phyloP scores from a whole-genome alignment of 257 asterid species.

The Solanum megistacrolobum region DNA sequence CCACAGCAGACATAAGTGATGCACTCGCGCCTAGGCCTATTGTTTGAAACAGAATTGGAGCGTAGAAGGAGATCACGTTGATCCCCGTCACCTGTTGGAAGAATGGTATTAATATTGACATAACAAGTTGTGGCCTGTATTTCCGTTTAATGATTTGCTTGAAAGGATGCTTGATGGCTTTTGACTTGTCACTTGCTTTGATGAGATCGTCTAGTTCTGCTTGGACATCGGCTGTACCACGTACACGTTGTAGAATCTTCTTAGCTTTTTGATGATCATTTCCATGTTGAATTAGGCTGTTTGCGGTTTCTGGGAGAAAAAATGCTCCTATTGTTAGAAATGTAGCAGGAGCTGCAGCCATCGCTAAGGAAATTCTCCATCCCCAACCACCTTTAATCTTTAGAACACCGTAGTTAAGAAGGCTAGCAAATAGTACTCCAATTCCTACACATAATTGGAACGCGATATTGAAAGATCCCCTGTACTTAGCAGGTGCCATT shows the following conservation, averaged over 20 bases:
- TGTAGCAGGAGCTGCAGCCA: slow-evolving; percentile 27
- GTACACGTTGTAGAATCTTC: slow-evolving; percentile 18
- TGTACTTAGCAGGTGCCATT: slow-evolving; percentile 41
- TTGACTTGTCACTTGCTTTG: slow-evolving; percentile 26
- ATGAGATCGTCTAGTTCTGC: slow-evolving; percentile 43
- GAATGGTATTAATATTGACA: slow-evolving; percentile 50
- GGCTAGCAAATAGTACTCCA: slow-evolving; percentile 35
- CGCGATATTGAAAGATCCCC: slow-evolving; percentile 49
- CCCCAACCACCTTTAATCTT: slow-evolving; percentile 59
- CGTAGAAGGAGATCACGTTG: slow-evolving; percentile 49
- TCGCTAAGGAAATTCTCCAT: slow-evolving; percentile 45
- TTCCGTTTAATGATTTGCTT: slow-evolving; percentile 11
- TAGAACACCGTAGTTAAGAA: slow-evolving; percentile 30
- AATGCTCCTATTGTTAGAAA: slow-evolving; percentile 23
- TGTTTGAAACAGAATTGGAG: slow-evolving; percentile 46
- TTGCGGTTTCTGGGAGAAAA: slow-evolving; percentile 57
- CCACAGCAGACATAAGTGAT: slow-evolving; percentile 18
- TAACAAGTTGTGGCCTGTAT: slow-evolving; percentile 46
- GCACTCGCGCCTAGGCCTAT: slow-evolving; percentile 48
- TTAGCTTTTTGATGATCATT: slow-evolving; percentile 25
- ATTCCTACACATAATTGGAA: slow-evolving; percentile 33
- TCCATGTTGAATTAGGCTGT: slow-evolving; percentile 29
- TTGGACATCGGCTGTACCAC: slow-evolving; percentile 38
- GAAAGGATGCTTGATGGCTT: slow-evolving; percentile 22
- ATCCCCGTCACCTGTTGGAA: slow-evolving; percentile 58